Evolutionary conservation across 1,284 basidiomycete species (phyloP), one percentile per base, ranked within the genome.

Genomic region (Sanghuangporus sanghuang): DNA sequence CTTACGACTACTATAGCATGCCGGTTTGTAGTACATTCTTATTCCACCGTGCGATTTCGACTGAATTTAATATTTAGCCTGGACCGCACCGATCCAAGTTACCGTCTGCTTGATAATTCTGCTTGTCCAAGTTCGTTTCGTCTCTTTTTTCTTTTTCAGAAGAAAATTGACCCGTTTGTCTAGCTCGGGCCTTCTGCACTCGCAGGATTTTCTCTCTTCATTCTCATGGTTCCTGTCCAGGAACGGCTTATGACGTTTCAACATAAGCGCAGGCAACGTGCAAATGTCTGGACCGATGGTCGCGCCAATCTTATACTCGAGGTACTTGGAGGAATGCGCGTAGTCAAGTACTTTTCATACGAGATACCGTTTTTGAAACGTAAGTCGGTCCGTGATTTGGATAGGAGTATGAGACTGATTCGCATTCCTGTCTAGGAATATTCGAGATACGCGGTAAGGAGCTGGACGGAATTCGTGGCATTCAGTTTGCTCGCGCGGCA

Each of bases 301-400:
- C 78, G 90, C 8, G 84, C 87, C 2, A 85, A 86, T 68, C 78
- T 87, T 0, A 79, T 91, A 16, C 79, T 87, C 49, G 89, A 91
- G 70, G 81, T 89, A 0, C 73, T 92, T 11, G 78, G 84, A 44
- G 85, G 82, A 0, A 90, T 91, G 85, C 80, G 86, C 6, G 81
- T 92, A 18, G 86, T 91, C 68, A 92, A 92, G 72, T 88, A 88
- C 69, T 91, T 92, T 72, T 85, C 83, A 18, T 89, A 88, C 66
- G 88, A 90, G 72, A 69, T 78, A 1, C 85, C 87, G 0, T 89
- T 87, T 72, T 71, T 89, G 50, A 78, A 84, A 65, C 78, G 87
- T 86, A 63, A 71, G 80, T 72, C 35, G 23, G 42, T 23, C 40
- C 61, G 27, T 32, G 27, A 32, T 21, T 54, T 58, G 35, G 56